Evolutionary conservation across 2,329 filamentous ascomycete species (phyloP).

Genomic region (Diplodia seriata): DNA sequence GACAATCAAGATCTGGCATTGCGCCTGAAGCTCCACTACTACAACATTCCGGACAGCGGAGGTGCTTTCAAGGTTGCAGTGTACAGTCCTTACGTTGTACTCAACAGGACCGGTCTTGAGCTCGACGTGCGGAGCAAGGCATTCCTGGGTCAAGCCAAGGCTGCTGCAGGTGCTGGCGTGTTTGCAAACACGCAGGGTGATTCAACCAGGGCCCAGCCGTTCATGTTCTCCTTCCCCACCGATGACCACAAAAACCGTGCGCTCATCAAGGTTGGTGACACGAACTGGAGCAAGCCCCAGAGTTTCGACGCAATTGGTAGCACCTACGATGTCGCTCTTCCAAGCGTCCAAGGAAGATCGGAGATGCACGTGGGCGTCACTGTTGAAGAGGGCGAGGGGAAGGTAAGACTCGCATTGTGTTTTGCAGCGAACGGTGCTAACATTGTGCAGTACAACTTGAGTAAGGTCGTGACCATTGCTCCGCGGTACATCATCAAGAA

Average conservation of each 20-base stretch:
- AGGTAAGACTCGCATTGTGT: slow-evolving; percentile 51
- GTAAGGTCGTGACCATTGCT: slow-evolving; percentile 90
- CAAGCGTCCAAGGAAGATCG: slow-evolving; percentile 70
- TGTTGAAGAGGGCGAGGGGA: slow-evolving; percentile 88
- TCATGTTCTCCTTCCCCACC: slow-evolving; percentile 93
- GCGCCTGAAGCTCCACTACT: slow-evolving; percentile 88
- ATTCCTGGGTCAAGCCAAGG: slow-evolving; percentile 81
- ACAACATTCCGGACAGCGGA: slow-evolving; percentile 85
- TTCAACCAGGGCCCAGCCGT: slow-evolving; percentile 78
- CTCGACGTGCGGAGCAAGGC: slow-evolving; percentile 88
- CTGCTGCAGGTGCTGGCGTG: slow-evolving; percentile 81
- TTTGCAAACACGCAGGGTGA: slow-evolving; percentile 55
- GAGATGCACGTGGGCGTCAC: slow-evolving; percentile 93
- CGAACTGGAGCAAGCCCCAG: slow-evolving; percentile 95
- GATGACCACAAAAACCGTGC: slow-evolving; percentile 93
- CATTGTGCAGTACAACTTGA: slow-evolving; percentile 76
- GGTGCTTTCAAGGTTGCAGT: slow-evolving; percentile 96
- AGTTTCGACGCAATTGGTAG: slow-evolving; percentile 98
- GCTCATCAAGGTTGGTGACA: slow-evolving; percentile 84
- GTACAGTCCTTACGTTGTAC: slow-evolving; percentile 90
- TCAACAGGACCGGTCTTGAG: slow-evolving; percentile 93
- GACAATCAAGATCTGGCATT: slow-evolving; percentile 82
- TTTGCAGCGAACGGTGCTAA: neutral
- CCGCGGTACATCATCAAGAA: slow-evolving; percentile 95
- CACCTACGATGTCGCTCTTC: slow-evolving; percentile 83